Evolutionary conservation across 2,329 filamentous ascomycete species (phyloP).

Genomic region (Pseudocercospora ulei): DNA sequence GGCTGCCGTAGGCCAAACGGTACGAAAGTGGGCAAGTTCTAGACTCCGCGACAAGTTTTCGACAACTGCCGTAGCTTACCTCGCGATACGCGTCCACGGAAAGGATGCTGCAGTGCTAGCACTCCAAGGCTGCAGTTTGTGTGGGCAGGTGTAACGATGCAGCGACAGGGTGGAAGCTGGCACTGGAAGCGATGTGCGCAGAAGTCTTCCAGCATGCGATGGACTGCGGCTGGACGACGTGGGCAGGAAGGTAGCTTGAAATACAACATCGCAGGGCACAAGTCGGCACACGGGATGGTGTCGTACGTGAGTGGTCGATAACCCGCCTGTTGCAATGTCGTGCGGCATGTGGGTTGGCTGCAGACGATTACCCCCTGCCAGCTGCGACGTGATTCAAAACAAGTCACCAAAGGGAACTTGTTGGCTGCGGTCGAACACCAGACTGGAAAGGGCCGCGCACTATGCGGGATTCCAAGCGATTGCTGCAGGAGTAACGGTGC

Average conservation of each 20-base stretch:
- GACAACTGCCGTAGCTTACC: slow-evolving; percentile 2
- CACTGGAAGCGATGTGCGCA: slow-evolving; percentile 1
- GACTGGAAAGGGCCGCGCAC: too few species aligned
- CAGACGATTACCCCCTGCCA: background rate
- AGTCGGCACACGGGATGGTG: slow-evolving; percentile 4
- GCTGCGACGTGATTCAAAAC: slow-evolving; percentile 1
- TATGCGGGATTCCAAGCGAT: background rate
- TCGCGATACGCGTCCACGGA: background rate
- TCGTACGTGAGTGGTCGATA: slow-evolving; percentile 2
- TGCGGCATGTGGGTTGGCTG: slow-evolving; percentile 4
- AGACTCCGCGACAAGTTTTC: too few species aligned
- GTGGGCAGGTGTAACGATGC: background rate
- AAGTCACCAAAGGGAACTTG: background rate
- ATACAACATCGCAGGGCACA: slow-evolving; percentile 3
- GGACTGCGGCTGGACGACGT: slow-evolving; percentile 2
- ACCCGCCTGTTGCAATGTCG: slow-evolving; percentile 1
- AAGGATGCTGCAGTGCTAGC: slow-evolving; percentile 1
- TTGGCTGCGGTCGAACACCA: background rate
- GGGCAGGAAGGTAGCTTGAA: slow-evolving; percentile 1
- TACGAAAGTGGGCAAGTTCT: too few species aligned
- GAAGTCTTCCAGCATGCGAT: slow-evolving; percentile 3
- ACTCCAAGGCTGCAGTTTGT: background rate
- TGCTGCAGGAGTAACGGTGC: slow-evolving; percentile 1
- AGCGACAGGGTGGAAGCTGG: background rate
- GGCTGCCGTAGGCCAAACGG: too few species aligned